Conservation (phyloP, 352 stramenopile genomes). For the Saprolegnia parasitica region DNA sequence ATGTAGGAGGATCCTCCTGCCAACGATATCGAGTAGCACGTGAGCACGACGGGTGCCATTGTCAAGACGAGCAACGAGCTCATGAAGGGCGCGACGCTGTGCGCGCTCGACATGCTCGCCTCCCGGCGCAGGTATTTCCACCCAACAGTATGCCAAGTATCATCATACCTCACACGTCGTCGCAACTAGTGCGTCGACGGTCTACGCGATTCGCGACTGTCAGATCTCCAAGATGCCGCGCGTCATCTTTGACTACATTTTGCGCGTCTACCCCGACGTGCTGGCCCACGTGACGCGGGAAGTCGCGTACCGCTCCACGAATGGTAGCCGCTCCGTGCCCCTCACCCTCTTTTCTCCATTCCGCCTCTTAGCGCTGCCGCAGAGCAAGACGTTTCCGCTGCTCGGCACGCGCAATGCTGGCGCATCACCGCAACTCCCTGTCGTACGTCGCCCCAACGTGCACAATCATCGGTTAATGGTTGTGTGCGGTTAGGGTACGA, state of each 20-base stretch:
- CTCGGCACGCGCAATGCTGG: background rate
- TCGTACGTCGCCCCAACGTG: background rate
- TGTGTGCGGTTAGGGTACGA: constrained; percentile 32
- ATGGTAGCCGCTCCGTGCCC: background rate
- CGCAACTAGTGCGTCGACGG: constrained; percentile 51
- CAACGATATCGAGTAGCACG: constrained; percentile 22
- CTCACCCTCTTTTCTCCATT: background rate
- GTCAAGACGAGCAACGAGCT: constrained; percentile 76
- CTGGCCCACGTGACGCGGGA: constrained; percentile 74
- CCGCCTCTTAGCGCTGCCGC: background rate
- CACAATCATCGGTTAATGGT: too few species aligned
- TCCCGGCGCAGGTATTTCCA: constrained; percentile 37
- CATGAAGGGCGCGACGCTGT: constrained; percentile 69
- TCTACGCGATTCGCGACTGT: constrained; percentile 82
- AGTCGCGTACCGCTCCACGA: constrained; percentile 19
- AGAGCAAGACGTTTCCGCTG: constrained; percentile 17
- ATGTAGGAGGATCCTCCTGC: constrained; percentile 8
- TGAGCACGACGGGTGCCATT: constrained; percentile 40
- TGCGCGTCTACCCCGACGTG: constrained; percentile 58
- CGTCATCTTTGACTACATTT: constrained; percentile 81
- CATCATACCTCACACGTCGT: background rate
- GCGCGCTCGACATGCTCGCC: constrained; percentile 78
- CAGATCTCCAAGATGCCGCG: constrained; percentile 85
- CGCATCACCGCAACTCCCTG: constrained; percentile 7
- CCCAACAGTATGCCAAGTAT: too few species aligned